Evolutionary conservation across 2,329 filamentous ascomycete species (phyloP).

Genomic region (Rosellinia necatrix): DNA sequence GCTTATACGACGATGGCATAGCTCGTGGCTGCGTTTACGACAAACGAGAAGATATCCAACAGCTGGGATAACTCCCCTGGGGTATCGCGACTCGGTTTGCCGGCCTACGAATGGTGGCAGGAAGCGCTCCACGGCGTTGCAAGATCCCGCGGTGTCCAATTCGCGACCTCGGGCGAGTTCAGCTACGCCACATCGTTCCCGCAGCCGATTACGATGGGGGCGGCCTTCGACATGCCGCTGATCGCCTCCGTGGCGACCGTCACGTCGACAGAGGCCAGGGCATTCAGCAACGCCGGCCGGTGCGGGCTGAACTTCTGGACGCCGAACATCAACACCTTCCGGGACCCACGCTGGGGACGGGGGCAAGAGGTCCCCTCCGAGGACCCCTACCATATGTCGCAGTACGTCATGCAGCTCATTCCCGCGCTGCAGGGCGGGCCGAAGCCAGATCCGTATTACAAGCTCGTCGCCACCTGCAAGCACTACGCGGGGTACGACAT

Average conservation of each 20-base stretch:
- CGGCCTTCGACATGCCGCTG: conserved; percentile 67
- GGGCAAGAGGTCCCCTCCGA: conserved; percentile 66
- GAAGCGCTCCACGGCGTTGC: conserved; percentile 64
- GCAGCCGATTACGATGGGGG: conserved; percentile 64
- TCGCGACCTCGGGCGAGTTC: conserved; percentile 55
- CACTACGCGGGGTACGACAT: conserved; percentile 64
- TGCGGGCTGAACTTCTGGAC: conserved; percentile 66
- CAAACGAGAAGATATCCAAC: conserved; percentile 59
- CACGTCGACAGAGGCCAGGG: conserved; percentile 64
- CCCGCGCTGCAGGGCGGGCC: conserved; percentile 53
- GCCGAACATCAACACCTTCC: conserved; percentile 70
- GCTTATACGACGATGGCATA: conserved; percentile 43
- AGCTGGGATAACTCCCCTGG: conserved; percentile 46
- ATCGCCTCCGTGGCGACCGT: conserved; percentile 60
- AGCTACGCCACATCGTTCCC: conserved; percentile 68
- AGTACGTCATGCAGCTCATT: conserved; percentile 59
- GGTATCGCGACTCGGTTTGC: conserved; percentile 58
- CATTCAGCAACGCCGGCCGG: conserved; percentile 64
- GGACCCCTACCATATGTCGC: conserved; percentile 54
- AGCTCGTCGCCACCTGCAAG: conserved; percentile 61
- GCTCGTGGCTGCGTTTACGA: conserved; percentile 55
- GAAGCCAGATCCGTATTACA: conserved; percentile 34
- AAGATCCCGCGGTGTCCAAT: conserved; percentile 55
- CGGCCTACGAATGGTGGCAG: conserved; percentile 62
- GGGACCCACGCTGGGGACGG: conserved; percentile 66